phyloP scores from a whole-genome alignment of 2,329 filamentous ascomycete species.

The Alternaria consortialis region DNA sequence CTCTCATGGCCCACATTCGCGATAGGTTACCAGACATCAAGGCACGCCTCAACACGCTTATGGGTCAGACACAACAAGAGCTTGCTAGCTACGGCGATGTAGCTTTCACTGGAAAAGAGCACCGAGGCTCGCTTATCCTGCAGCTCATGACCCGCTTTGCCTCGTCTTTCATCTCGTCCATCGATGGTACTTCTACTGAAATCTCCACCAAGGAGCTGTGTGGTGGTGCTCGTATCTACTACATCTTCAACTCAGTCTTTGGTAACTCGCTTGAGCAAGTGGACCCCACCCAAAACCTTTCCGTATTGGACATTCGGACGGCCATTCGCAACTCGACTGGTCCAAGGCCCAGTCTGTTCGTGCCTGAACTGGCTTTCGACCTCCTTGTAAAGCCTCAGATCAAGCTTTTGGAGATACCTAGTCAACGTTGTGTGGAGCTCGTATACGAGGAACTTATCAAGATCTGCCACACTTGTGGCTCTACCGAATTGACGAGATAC shows the following conservation, averaged over 20 bases:
- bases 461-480: constrained; percentile 98
- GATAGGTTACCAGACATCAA: constrained; percentile 98
- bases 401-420: constrained; percentile 92
- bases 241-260: constrained; percentile 99
- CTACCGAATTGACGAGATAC: constrained; percentile 89
- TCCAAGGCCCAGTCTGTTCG: constrained; percentile 92
- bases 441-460: constrained; percentile 99
- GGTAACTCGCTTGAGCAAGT: constrained; percentile 96
- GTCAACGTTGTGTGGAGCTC: constrained; percentile 94
- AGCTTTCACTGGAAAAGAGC: constrained; percentile 96
- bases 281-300: constrained; percentile 94
- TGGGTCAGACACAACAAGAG: constrained; percentile 99
- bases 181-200: constrained; percentile 97
- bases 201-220: constrained; percentile 99
- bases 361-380: constrained; percentile 97
- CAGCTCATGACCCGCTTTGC: constrained; percentile 99
- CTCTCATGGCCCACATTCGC: constrained; percentile 94
- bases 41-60: constrained; percentile 93
- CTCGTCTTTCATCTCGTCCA: constrained; percentile 96
- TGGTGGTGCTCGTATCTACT: constrained; percentile 94
- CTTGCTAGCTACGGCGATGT: constrained; percentile 97
- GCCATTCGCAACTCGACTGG: constrained; percentile 98
- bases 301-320: constrained; percentile 92
- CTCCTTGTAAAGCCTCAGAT: constrained; percentile 98
- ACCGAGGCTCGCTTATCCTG: constrained; percentile 91